phyloP scores from a whole-genome alignment of 192 early-diverging fungal species.

The Pilaira anomala region DNA sequence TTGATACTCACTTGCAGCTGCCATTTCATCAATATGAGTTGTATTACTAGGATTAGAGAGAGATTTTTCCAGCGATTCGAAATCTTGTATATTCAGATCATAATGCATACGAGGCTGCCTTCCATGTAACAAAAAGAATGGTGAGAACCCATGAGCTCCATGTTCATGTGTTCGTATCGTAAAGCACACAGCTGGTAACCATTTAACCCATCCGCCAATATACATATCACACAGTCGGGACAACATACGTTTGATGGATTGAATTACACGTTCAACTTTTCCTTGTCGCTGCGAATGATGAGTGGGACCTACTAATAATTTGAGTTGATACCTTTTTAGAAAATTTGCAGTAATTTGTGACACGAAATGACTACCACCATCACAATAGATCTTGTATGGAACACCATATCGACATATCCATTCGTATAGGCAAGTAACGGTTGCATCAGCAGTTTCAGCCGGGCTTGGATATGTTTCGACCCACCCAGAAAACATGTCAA shows the following conservation, averaged over 20 bases:
- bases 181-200: neutral
- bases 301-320: neutral
- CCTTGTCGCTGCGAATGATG: constrained; percentile 4
- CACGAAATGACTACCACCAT: neutral
- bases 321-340: neutral
- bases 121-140: constrained; percentile 1
- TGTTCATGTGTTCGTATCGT: neutral
- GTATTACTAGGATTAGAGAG: too few species aligned
- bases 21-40: too few species aligned
- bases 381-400: neutral
- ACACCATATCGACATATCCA: neutral
- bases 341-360: neutral
- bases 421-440: neutral
- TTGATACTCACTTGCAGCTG: too few species aligned
- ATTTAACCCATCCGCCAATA: neutral
- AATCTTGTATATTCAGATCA: too few species aligned
- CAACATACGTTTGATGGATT: neutral
- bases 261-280: neutral
- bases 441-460: neutral
- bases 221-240: neutral
- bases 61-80: too few species aligned
- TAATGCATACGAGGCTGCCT: too few species aligned
- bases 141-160: neutral
- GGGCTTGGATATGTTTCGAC: neutral
- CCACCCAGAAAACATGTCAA: constrained; percentile 13